Conservation (phyloP, 2,329 filamentous ascomycete species). For the Aspergillus awamori region DNA sequence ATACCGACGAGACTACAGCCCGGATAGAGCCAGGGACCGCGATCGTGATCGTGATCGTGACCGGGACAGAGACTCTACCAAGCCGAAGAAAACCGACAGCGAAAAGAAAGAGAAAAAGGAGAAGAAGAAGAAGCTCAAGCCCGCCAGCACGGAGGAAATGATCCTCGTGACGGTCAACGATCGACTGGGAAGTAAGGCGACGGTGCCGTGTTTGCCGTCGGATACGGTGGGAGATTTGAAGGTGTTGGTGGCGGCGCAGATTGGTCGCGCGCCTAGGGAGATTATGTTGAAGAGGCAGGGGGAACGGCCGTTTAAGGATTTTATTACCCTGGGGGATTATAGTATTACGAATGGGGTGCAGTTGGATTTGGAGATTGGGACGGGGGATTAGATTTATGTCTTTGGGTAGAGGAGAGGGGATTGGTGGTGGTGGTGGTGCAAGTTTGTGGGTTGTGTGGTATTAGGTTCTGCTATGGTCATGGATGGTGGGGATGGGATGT, state of each 20-base stretch:
- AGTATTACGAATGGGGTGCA: constrained; percentile 87
- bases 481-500: too few relatives aligned
- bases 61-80: not conserved
- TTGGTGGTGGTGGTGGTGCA: not conserved
- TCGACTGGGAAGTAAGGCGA: constrained; percentile 91
- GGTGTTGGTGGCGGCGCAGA: constrained; percentile 72
- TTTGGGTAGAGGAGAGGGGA: not conserved
- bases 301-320: constrained; percentile 90
- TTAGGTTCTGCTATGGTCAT: not conserved
- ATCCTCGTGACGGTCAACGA: constrained; percentile 95
- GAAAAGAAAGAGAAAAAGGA: constrained; percentile 45
- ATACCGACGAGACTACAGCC: not conserved
- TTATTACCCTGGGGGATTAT: constrained; percentile 85
- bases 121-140: constrained; percentile 42
- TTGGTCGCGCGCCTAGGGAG: constrained; percentile 86
- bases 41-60: constrained; percentile 9
- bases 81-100: constrained; percentile 21
- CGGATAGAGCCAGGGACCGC: not conserved
- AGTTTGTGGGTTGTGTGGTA: too few relatives aligned
- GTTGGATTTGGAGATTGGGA: constrained; percentile 55
- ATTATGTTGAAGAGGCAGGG: constrained; percentile 91
- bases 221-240: constrained; percentile 64
- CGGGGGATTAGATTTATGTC: constrained; percentile 42
- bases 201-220: constrained; percentile 83
- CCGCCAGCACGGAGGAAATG: constrained; percentile 70